phyloP scores from a whole-genome alignment of 1,284 basidiomycete genomes.

The Somion occarium region DNA sequence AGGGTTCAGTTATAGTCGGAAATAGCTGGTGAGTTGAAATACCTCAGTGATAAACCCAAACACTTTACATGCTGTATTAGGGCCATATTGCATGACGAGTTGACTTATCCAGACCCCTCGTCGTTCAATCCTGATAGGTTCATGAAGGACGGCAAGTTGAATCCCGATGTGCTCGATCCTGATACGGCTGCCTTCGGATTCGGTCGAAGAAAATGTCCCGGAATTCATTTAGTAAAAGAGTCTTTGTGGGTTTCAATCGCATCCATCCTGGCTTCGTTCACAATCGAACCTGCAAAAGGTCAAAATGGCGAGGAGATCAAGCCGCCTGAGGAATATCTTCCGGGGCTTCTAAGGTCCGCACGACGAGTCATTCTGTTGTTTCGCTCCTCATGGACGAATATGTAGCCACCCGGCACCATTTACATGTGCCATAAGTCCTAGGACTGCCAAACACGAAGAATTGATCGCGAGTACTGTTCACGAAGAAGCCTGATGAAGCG shows the following conservation, averaged over 20 bases:
- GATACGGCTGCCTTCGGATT: constrained; percentile 18
- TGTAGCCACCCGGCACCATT: constrained; percentile 11
- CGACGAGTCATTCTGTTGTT: neutral
- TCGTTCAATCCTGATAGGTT: constrained; percentile 33
- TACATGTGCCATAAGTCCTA: constrained; percentile 10
- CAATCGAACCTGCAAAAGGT: constrained; percentile 10
- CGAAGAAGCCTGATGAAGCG: neutral
- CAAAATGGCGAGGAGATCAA: constrained; percentile 10
- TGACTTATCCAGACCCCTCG: constrained; percentile 28
- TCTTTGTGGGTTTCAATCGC: constrained; percentile 15
- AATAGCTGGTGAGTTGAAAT: constrained; percentile 16
- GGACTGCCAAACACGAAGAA: constrained; percentile 1
- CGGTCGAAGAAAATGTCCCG: constrained; percentile 13
- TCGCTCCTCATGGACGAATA: neutral
- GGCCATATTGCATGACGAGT: constrained; percentile 31
- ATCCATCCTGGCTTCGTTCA: constrained; percentile 13
- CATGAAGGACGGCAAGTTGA: constrained; percentile 21
- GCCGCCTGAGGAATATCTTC: constrained; percentile 7
- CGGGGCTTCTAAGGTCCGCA: constrained; percentile 12
- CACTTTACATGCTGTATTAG: too few relatives aligned
- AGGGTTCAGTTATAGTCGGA: constrained; percentile 19
- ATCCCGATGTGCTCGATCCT: constrained; percentile 15
- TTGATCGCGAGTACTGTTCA: neutral
- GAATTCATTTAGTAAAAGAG: constrained; percentile 9
- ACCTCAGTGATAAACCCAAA: neutral